Percentiles rank a stretch among this genome's conserved stretches.
These are phyloP conservation scores for Geotrichum restrictum DNA, from an alignment of 1,139 yeast genomes.

Conservation along the genomic window DNA sequence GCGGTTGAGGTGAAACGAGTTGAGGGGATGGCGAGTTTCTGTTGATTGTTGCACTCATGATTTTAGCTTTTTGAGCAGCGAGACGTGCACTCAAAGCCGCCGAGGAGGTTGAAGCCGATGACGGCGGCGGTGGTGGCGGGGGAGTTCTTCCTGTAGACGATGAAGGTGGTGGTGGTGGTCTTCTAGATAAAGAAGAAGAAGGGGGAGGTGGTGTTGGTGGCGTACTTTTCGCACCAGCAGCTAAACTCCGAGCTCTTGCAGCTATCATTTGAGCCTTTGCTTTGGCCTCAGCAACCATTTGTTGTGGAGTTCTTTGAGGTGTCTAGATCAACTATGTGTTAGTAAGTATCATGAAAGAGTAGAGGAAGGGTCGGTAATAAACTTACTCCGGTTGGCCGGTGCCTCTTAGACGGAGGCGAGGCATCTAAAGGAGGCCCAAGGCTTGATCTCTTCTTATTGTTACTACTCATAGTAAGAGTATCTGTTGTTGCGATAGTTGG, in stretches of 20 bases:
- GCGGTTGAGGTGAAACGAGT: background rate
- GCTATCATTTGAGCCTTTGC: slow-evolving; percentile 18
- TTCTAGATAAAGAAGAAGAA: background rate
- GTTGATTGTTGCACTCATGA: background rate
- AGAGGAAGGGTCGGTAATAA: background rate
- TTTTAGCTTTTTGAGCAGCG: slow-evolving; percentile 10
- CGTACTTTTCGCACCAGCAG: background rate
- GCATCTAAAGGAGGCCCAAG: slow-evolving; percentile 16
- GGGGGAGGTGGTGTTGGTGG: background rate
- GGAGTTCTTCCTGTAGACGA: slow-evolving; percentile 7
- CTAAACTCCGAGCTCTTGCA: slow-evolving; percentile 11
- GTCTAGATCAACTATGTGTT: background rate
- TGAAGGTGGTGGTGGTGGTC: slow-evolving; percentile 10
- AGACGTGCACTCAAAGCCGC: slow-evolving; percentile 3
- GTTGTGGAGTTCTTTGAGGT: slow-evolving; percentile 7
- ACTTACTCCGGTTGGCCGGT: slow-evolving; percentile 6
- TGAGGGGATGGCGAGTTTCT: background rate
- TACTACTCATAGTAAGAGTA: slow-evolving; percentile 11
- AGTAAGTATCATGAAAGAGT: background rate
- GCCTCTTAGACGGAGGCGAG: slow-evolving; percentile 12
- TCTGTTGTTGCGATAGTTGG: background rate
- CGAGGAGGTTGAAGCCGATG: background rate
- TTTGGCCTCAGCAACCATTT: slow-evolving; percentile 17
- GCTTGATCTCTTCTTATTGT: slow-evolving; percentile 11
- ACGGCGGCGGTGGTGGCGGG: slow-evolving; percentile 2